Evolutionary conservation across 1,139 yeast species (phyloP).

Genomic region (Magnusiomyces suaveolens): DNA sequence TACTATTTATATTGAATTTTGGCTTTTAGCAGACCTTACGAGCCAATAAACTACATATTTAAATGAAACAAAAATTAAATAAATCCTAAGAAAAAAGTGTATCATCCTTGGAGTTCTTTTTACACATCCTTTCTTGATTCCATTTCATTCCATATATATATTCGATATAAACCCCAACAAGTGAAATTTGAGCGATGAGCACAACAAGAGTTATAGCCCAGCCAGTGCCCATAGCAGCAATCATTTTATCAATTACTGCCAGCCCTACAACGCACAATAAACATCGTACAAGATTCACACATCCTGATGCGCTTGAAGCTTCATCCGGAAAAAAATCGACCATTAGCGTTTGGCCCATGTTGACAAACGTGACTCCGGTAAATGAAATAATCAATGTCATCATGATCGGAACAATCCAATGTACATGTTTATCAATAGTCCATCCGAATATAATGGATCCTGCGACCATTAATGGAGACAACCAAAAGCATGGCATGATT

Average conservation of each 20-base stretch:
- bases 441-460: conserved; percentile 56
- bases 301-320: conserved; percentile 53
- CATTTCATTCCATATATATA: background rate
- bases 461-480: conserved; percentile 27
- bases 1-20: too few species aligned
- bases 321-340: conserved; percentile 53
- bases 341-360: conserved; percentile 45
- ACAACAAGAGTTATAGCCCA: conserved; percentile 55
- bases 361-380: conserved; percentile 41
- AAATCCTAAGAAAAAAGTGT: background rate
- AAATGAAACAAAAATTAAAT: too few species aligned
- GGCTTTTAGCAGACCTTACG: too few species aligned
- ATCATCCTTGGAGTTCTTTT: background rate
- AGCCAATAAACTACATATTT: too few species aligned
- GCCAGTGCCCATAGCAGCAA: conserved; percentile 43
- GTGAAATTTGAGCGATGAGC: conserved; percentile 26
- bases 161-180: background rate
- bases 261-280: conserved; percentile 51
- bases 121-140: conserved; percentile 4
- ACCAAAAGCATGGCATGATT: conserved; percentile 31
- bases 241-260: conserved; percentile 54
- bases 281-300: conserved; percentile 54
- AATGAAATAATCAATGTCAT: conserved; percentile 40
- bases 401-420: conserved; percentile 48
- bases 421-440: conserved; percentile 45